phyloP scores from a whole-genome alignment of 495 filamentous ascomycete species.

The Trichoderma orchidacearum region DNA sequence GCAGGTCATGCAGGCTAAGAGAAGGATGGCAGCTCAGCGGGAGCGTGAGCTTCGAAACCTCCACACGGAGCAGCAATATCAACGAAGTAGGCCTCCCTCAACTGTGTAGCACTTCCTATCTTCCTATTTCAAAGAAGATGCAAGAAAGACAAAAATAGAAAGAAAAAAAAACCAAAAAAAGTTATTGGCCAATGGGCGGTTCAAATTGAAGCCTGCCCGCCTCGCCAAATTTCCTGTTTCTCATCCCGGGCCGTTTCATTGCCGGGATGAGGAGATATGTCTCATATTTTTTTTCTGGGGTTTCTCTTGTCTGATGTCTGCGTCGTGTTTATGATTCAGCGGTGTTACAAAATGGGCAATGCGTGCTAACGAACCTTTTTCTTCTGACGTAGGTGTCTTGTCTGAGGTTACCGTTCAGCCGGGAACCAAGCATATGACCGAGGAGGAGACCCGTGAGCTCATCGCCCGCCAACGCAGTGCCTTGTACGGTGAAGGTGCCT shows the following conservation, averaged over 20 bases:
- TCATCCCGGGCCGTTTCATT: conserved; percentile 2
- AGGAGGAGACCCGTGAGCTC: conserved; percentile 91
- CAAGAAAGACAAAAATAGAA: conserved; percentile 9
- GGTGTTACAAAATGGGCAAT: neutral
- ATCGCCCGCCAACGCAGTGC: conserved; percentile 90
- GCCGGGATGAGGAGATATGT: neutral
- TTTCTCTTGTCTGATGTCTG: neutral
- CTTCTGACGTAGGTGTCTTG: conserved; percentile 54
- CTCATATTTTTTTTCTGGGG: neutral
- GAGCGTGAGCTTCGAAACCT: conserved; percentile 99
- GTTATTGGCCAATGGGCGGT: neutral
- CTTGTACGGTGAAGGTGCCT: conserved; percentile 68
- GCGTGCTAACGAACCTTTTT: conserved; percentile 24
- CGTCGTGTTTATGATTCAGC: neutral
- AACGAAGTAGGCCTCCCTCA: conserved; percentile 77
- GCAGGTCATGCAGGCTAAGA: conserved; percentile 97
- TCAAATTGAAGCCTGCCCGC: conserved; percentile 6
- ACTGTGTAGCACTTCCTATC: conserved; percentile 35
- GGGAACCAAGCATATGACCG: conserved; percentile 62
- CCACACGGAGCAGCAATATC: conserved; percentile 99
- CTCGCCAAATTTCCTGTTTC: conserved; percentile 15
- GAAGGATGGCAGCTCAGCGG: conserved; percentile 94
- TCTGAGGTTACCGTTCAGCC: conserved; percentile 56
- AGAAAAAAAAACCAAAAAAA: neutral
- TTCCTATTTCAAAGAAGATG: conserved; percentile 20